Percentiles rank a stretch among this genome's conserved stretches.
Conservation (phyloP, 2,329 filamentous ascomycete species). For the Diaporthe helianthi region DNA sequence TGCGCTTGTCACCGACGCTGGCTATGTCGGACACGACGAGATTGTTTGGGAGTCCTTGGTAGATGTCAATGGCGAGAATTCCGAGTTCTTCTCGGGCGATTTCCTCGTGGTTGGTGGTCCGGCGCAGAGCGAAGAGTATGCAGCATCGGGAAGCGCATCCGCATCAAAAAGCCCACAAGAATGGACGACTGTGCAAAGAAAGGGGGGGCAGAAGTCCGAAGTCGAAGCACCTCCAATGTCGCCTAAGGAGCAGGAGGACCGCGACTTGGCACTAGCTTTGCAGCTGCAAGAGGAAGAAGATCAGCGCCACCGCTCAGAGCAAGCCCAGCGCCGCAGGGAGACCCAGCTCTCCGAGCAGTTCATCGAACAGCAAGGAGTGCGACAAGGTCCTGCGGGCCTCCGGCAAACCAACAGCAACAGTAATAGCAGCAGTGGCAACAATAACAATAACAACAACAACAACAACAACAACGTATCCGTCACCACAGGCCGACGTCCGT, state of each 20-base stretch:
- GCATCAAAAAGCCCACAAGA: constrained; percentile 43
- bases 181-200: constrained; percentile 64
- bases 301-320: constrained; percentile 69
- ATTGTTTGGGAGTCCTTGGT: constrained; percentile 95
- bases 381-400: constrained; percentile 23
- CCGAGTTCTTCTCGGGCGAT: constrained; percentile 88
- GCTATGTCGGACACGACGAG: constrained; percentile 86
- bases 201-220: constrained; percentile 38
- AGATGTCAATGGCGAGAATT: constrained; percentile 83
- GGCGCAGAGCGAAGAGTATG: constrained; percentile 38
- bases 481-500: constrained; percentile 37
- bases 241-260: constrained; percentile 75
- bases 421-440: not conserved
- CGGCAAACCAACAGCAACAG: constrained; percentile 23
- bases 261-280: constrained; percentile 85
- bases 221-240: constrained; percentile 44
- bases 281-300: constrained; percentile 97
- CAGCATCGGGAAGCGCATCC: constrained; percentile 15
- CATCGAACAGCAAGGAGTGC: constrained; percentile 67
- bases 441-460: not conserved
- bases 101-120: constrained; percentile 80
- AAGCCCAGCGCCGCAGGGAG: constrained; percentile 69
- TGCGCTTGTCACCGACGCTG: constrained; percentile 89
- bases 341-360: constrained; percentile 73
- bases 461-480: constrained; percentile 17